Conservation (phyloP, 495 filamentous ascomycete genomes). For the Hypoxylon lenormandii region DNA sequence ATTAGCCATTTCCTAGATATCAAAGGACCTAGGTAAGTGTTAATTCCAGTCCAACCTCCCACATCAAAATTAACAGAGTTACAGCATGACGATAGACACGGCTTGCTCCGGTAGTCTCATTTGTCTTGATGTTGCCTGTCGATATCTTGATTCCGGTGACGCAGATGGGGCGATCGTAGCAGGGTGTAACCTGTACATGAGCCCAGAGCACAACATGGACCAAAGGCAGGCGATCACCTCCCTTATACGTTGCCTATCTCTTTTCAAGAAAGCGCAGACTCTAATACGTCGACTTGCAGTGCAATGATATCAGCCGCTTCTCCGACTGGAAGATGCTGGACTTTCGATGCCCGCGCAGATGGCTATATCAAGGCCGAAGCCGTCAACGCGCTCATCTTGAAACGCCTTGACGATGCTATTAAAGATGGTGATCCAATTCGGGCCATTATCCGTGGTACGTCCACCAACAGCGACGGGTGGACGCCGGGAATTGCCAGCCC, state of each 20-base stretch:
- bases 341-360: conserved; percentile 57
- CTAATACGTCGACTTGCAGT: too few species aligned
- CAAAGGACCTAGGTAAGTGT: too few species aligned
- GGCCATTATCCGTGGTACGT: conserved; percentile 61
- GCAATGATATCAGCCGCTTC: too few species aligned
- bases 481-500: conserved; percentile 67
- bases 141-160: conserved; percentile 14
- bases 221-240: too few species aligned
- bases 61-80: too few species aligned
- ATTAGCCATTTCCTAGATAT: conserved; percentile 36
- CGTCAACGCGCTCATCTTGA: conserved; percentile 59
- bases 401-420: conserved; percentile 60
- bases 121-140: conserved; percentile 52
- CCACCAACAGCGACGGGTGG: conserved; percentile 58
- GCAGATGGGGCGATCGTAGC: conserved; percentile 10
- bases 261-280: too few species aligned
- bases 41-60: too few species aligned
- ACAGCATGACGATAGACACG: conserved; percentile 50
- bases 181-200: conserved; percentile 13
- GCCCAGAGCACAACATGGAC: conserved; percentile 15
- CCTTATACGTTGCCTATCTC: too few species aligned
- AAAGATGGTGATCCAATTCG: conserved; percentile 61
- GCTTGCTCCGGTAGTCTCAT: conserved; percentile 57
- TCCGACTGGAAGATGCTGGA: conserved; percentile 51
- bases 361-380: conserved; percentile 64